Base-by-base conservation (phyloP, 352 stramenopile species). In the Pythium coloratum region DNA sequence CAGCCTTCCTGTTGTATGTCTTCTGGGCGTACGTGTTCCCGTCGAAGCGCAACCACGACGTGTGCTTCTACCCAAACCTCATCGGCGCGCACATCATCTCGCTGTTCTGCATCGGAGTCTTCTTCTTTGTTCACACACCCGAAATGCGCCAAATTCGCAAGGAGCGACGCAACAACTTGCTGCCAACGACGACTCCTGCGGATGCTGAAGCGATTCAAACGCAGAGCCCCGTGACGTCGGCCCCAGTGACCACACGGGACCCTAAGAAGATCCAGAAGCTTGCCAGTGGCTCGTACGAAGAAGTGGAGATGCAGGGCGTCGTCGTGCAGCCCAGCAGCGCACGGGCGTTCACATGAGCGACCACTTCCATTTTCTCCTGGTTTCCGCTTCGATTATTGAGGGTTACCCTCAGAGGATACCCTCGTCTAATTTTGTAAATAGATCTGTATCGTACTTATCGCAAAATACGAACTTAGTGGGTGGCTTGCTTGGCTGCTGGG, bases 71-170 rank as follows among this genome's bases (percentile, higher is more conserved):
- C 70, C 81, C 86, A 12, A 92, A 90, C 64, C 55, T 92, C 26
- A 76, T 92, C 24, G 82, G 81, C 34, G 84, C 86, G 8, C 83
- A 94, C 71, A 62, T 92, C 60, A 93, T 94, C 55, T 78, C 86
- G 58, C 72, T 92, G 51, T 92, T 92, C 51, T 94, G 86, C 64
- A 75, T 94, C 40, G 81, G 83, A 57, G 84, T 92, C 13, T 94
- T 94, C 65, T 81, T 90, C 67, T 91, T 90, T 63, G 81, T 92
- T 46, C 84, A 92, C 72, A 92, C 82, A 3, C 84, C 84, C 1
- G 86, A 94, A 66, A 81, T 92, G 55, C 44, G 64, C 13, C 47
- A 62, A 20, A 67, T 72, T 32, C 59, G 66, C 0, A 63, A 60
- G 30, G 60, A 68, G 46, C 62, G 58, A 34, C 50, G 40, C 28